Percentiles rank a stretch among this genome's conserved stretches.
Evolutionary conservation across 192 early-diverging fungal species (phyloP).

Genomic region (Haplosporangium gracile): DNA sequence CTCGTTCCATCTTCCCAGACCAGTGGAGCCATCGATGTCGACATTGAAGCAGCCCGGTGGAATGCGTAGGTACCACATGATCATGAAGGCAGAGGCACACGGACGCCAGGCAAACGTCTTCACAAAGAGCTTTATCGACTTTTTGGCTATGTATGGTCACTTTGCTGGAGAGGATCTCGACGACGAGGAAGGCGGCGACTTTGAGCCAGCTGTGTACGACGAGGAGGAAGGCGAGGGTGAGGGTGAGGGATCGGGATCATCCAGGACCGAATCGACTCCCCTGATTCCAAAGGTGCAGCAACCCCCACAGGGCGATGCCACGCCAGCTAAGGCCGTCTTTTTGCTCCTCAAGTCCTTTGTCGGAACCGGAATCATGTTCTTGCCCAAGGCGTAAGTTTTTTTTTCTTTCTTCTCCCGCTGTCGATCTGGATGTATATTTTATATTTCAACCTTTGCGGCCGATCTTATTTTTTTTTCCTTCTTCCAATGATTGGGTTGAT

Average conservation of each 20-base stretch:
- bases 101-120: slow-evolving; percentile 80
- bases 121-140: slow-evolving; percentile 95
- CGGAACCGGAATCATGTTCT: slow-evolving; percentile 80
- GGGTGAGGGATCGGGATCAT: slow-evolving; percentile 16
- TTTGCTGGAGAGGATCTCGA: slow-evolving; percentile 95
- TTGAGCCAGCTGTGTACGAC: slow-evolving; percentile 55
- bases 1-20: slow-evolving; percentile 67
- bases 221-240: slow-evolving; percentile 55
- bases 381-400: slow-evolving; percentile 70
- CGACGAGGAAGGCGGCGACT: slow-evolving; percentile 73
- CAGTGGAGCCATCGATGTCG: slow-evolving; percentile 66
- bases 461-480: not conserved
- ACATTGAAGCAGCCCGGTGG: slow-evolving; percentile 85
- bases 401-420: too few relatives aligned
- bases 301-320: slow-evolving; percentile 68
- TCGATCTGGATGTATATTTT: too few relatives aligned
- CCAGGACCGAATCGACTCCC: slow-evolving; percentile 45
- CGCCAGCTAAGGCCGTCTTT: slow-evolving; percentile 80
- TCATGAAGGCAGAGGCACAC: slow-evolving; percentile 73
- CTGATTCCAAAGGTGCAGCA: slow-evolving; percentile 56
- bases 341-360: slow-evolving; percentile 87
- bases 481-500: not conserved
- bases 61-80: slow-evolving; percentile 90
- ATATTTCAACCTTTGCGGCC: too few relatives aligned
- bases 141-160: slow-evolving; percentile 92